Evolutionary conservation across 1,139 yeast genomes (phyloP), one percentile per base, ranked within the genome.

Genomic region (Schwanniomyces etchellsii): DNA sequence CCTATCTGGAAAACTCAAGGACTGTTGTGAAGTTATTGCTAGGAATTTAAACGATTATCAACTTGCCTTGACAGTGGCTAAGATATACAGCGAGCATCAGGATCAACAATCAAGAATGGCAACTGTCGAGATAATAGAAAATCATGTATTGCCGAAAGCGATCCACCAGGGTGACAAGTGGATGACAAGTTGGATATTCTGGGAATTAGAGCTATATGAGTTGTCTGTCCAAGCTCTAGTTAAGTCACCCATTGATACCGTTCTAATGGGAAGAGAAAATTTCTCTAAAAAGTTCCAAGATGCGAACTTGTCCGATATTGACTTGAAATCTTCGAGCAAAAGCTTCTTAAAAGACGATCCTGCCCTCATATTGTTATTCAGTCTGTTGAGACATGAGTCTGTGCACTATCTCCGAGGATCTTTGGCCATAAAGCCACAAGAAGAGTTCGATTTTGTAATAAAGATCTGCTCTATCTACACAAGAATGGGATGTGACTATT

Each of bases 401-500:
- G 43, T 65, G 22, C 60, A 62, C 33, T 70, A 76, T 39, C 59
- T 66, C 26, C 47, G 62, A 32, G 81, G 81, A 5, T 68, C 77
- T 0, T 38, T 64, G 17, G 60, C 57, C 17, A 53, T 77, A n/a
- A 60, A 67, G 16, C 58, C 67, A 3, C 44, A 48, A 3, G 59
- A 63, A 28, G 96, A 89, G 46, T 74, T 71, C 34, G 63, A 68
- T 10, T 77, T 80, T 45, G 70, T 88, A 9, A 49, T 74, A 14
- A 74, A 77, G 40, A 80, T 81, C 5, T 70, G 83, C 9, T 60
- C 70, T 27, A 81, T 85, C 35, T 84, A 86, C 46, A 65, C 76
- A 10, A 65, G 95, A 36, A 86, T 89, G 95, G 97, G 97, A 0
- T 89, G 97, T 58, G 95, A 89, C 44, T 73, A 78, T 39, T 53